These are phyloP conservation scores for Capsella rubella DNA, from an alignment of 441 rosid species.

Conservation along the genomic window DNA sequence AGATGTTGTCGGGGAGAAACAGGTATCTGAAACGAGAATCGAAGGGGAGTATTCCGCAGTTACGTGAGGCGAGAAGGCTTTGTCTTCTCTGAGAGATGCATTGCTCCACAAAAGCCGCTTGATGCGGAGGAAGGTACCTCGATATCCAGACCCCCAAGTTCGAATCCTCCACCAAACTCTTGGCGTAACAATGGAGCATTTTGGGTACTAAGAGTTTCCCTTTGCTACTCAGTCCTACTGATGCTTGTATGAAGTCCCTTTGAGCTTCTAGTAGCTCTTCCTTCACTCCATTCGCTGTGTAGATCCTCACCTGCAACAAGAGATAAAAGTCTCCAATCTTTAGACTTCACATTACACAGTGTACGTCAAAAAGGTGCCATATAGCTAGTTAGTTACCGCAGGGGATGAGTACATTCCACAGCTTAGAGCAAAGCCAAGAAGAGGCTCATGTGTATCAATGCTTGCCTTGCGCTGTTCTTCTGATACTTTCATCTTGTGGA, in stretches of 20 bases:
- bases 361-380: not conserved
- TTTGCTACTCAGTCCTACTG: constrained; percentile 87
- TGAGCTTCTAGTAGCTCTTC: constrained; percentile 89
- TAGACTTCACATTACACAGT: not conserved
- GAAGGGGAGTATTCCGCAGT: constrained; percentile 79
- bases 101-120: constrained; percentile 84
- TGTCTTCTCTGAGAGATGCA: constrained; percentile 78
- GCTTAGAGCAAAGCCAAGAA: constrained; percentile 80
- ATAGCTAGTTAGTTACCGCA: constrained; percentile 55
- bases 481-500: constrained; percentile 78
- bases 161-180: constrained; percentile 74
- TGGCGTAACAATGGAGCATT: constrained; percentile 82
- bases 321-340: not conserved
- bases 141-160: constrained; percentile 87
- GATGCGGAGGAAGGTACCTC: constrained; percentile 77
- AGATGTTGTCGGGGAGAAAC: constrained; percentile 58
- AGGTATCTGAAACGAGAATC: constrained; percentile 86
- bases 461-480: constrained; percentile 78
- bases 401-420: constrained; percentile 96
- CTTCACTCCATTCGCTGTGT: constrained; percentile 69
- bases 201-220: constrained; percentile 89
- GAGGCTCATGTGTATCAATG: constrained; percentile 65
- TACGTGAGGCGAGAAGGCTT: constrained; percentile 70
- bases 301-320: constrained; percentile 70
- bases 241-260: constrained; percentile 77